Conservation (phyloP, 192 early-diverging fungal species). For the Entomortierella parvispora region DNA sequence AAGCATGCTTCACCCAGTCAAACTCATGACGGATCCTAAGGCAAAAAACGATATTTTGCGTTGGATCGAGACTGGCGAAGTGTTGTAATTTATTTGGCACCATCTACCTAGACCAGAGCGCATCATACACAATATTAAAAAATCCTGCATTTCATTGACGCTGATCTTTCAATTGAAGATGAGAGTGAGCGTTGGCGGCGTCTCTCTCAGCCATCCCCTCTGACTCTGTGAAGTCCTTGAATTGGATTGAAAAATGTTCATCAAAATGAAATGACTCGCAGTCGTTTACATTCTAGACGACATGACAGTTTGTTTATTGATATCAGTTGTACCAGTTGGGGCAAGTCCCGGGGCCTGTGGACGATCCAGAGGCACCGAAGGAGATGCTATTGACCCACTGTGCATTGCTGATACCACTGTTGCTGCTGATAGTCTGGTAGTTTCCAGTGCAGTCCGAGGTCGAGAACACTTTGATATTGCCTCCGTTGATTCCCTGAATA, state of each 20-base stretch:
- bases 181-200: no score
- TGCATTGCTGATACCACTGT: background rate
- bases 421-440: background rate
- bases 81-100: background rate
- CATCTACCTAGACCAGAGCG: no score
- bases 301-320: no score
- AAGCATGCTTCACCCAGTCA: constrained; percentile 3
- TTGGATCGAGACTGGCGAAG: background rate
- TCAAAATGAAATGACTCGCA: no score
- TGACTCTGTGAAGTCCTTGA: no score
- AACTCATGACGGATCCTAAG: background rate
- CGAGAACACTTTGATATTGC: constrained; percentile 1
- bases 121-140: no score
- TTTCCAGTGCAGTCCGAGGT: background rate
- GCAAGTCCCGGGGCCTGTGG: background rate
- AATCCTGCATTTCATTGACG: no score
- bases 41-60: background rate
- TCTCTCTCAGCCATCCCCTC: no score
- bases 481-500: background rate
- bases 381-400: constrained; percentile 8
- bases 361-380: constrained; percentile 7
- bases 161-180: no score
- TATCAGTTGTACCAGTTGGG: background rate
- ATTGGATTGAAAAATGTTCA: no score
- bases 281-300: no score